Conservation (phyloP, 2,329 filamentous ascomycete genomes). For the Colletotrichum filicis region DNA sequence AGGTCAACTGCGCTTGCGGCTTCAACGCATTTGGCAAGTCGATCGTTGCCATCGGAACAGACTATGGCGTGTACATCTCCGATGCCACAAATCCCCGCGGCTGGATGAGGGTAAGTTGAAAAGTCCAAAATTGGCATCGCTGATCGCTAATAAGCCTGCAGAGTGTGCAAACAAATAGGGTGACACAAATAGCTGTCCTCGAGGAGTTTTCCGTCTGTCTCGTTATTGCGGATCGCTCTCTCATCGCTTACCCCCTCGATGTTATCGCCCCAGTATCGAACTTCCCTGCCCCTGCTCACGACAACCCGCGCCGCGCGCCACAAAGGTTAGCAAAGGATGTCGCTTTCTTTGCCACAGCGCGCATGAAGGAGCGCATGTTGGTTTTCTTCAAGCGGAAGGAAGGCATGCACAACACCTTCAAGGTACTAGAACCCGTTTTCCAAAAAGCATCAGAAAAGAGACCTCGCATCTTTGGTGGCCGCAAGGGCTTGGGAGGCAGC, state of each 20-base stretch:
- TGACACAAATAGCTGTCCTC: conserved; percentile 93
- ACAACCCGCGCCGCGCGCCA: conserved; percentile 85
- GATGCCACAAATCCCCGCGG: conserved; percentile 90
- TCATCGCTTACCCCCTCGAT: conserved; percentile 95
- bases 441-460: conserved; percentile 92
- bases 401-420: conserved; percentile 92
- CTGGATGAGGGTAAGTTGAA: conserved; percentile 80
- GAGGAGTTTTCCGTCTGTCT: conserved; percentile 96
- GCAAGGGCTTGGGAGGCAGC: conserved; percentile 70
- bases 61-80: conserved; percentile 91
- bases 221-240: conserved; percentile 88
- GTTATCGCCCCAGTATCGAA: conserved; percentile 75
- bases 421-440: conserved; percentile 94
- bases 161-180: conserved; percentile 80
- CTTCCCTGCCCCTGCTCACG: conserved; percentile 70
- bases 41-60: conserved; percentile 94
- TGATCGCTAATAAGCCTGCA: conserved; percentile 49
- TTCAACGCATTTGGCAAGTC: conserved; percentile 87
- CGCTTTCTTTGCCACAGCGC: conserved; percentile 93
- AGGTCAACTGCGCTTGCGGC: conserved; percentile 92
- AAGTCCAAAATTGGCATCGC: not conserved
- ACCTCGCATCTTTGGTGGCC: conserved; percentile 72
- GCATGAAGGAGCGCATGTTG: conserved; percentile 95
- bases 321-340: conserved; percentile 94
- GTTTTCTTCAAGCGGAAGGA: conserved; percentile 98